Evolutionary conservation across 441 rosid genomes (phyloP).

Genomic region (Adansonia grandidieri): DNA sequence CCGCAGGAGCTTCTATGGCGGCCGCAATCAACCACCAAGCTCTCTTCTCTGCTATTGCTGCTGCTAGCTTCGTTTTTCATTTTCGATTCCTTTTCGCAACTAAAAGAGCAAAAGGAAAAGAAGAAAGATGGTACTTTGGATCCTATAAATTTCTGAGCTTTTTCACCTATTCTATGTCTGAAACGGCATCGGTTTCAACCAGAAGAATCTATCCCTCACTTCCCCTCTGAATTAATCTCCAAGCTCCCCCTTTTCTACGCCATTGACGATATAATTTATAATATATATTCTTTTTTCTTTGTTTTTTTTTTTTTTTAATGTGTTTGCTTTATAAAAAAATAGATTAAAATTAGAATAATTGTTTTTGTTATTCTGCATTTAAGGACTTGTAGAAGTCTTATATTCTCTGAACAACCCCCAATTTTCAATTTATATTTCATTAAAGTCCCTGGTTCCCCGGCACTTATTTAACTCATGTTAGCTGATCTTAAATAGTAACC

Average conservation of each 20-base stretch:
- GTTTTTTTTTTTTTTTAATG: too few relatives aligned
- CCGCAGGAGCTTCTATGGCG: conserved; percentile 63
- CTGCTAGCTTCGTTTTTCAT: conserved; percentile 68
- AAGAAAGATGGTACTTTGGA: neutral
- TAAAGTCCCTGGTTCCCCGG: neutral
- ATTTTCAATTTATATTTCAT: neutral
- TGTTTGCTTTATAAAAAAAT: too few relatives aligned
- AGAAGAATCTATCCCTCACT: conserved; percentile 2
- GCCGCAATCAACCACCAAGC: conserved; percentile 69
- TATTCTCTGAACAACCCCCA: neutral
- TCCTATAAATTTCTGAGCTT: neutral
- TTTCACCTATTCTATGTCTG: neutral
- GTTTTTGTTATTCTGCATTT: neutral
- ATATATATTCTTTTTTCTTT: neutral
- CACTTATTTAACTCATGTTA: too few relatives aligned
- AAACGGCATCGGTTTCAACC: neutral
- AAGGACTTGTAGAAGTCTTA: neutral
- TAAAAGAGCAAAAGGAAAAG: neutral
- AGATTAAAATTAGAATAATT: too few relatives aligned
- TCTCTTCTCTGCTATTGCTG: conserved; percentile 52
- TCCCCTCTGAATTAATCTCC: neutral
- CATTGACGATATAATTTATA: neutral
- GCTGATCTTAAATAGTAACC: too few relatives aligned
- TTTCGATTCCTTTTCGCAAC: conserved; percentile 37
- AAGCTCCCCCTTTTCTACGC: neutral